Base-by-base conservation (phyloP, 495 filamentous ascomycete genomes). In the Talaromyces trachyspermus region DNA sequence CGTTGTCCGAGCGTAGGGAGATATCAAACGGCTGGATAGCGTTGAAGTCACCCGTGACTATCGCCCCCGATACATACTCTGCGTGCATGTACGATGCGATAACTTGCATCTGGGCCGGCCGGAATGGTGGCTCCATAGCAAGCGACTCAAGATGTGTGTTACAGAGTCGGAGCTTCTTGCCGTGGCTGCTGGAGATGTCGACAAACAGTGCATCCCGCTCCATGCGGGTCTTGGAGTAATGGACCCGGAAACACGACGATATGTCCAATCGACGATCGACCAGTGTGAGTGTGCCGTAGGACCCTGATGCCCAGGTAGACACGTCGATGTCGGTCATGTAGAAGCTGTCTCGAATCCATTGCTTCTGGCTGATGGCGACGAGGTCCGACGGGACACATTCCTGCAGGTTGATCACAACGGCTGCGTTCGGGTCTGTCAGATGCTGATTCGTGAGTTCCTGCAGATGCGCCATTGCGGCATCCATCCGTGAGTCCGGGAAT, bases 91-190 rank as follows among this genome's bases (percentile, higher is more conserved):
- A 63, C 48, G 51, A 17, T 0, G 66, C 66, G 6, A 68, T 67
- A 9, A 61, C 29, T 7, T 54, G 49, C 2, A 77, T 43, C 53
- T 80, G 77, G 6, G 59, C 52, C 0, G 72, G 70, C 0, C 77
- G 64, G 9, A 57, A 41, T 2, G 72, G 64, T 0, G 70, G 70
- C 0, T 65, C 51, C 1, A 51, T 39, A 0, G 52, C 54, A 1
- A 80, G 62, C 8, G 71, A 75, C 50, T 80, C 78, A 14, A 79
- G 70, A 49, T 81, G 77, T 4, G 74, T 67, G 49, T 72, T 75
- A 51, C 76, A 72, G 5, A 80, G 49, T 23, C 76, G 64, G 0
- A 79, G 29, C 0, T 49, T 55, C 11, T 41, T 35, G 5, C 49
- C 23, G 17, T 32, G 20, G 22, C 27, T 12, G 17, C 33, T 23